These are phyloP conservation scores for Trichoderma atrobrunneum DNA, from an alignment of 2,329 filamentous ascomycete genomes.

Conservation along the genomic window DNA sequence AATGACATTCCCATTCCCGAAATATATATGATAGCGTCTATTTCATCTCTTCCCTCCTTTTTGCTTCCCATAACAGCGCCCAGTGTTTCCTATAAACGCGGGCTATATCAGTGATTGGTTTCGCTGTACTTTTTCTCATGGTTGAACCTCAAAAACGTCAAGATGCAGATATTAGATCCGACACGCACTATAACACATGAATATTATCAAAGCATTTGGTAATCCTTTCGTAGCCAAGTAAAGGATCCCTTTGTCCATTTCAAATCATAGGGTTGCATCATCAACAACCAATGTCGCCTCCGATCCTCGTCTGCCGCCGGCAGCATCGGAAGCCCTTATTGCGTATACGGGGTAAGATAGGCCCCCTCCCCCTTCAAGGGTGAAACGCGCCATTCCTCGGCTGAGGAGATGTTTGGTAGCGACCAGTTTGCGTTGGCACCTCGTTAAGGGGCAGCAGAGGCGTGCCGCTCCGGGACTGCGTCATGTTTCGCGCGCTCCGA, in stretches of 20 bases:
- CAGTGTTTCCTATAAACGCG: background rate
- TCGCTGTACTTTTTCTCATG: background rate
- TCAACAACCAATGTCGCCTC: background rate
- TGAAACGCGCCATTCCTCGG: constrained; percentile 20
- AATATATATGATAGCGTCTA: background rate
- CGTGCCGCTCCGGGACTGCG: constrained; percentile 30
- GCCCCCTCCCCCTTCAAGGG: background rate
- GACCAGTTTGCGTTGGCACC: constrained; percentile 30
- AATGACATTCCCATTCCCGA: background rate
- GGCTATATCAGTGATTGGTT: background rate
- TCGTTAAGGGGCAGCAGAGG: constrained; percentile 66
- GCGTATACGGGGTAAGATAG: background rate
- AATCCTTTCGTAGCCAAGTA: background rate
- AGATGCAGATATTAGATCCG: background rate
- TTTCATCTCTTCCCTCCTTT: background rate
- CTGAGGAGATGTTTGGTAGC: constrained; percentile 25
- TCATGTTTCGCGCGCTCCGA: constrained; percentile 69
- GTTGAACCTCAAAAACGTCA: background rate
- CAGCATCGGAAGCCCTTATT: background rate
- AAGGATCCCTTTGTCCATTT: background rate
- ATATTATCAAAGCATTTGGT: background rate
- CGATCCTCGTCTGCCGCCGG: background rate
- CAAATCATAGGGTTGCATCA: background rate
- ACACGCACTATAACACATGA: background rate
- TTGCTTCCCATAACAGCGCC: background rate